A percentile compares a stretch with the other conserved stretches of the same genome.
Evolutionary conservation across 2,329 filamentous ascomycete species (phyloP).

Genomic region (Neofusicoccum sp.): DNA sequence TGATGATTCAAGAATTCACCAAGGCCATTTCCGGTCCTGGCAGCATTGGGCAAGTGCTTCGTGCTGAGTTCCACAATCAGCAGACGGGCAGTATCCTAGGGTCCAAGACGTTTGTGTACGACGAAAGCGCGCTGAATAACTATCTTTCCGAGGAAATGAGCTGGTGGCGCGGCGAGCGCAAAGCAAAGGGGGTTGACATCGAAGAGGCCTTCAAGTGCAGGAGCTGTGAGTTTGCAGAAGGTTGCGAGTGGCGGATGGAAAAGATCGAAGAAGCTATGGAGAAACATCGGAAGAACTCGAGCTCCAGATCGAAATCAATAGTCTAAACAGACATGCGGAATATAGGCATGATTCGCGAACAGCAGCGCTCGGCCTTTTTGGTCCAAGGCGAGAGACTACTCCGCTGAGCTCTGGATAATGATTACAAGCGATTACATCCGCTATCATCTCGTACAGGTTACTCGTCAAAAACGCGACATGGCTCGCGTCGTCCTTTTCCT

Average conservation of each 20-base stretch:
- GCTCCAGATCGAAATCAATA: neutral
- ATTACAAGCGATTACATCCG: neutral
- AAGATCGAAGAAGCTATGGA: conserved; percentile 63
- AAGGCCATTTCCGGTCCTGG: conserved; percentile 49
- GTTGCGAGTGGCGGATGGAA: conserved; percentile 74
- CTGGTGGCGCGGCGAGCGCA: conserved; percentile 85
- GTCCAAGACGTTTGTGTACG: conserved; percentile 66
- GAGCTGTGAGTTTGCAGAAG: conserved; percentile 78
- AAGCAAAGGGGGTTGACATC: conserved; percentile 73
- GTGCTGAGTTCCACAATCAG: conserved; percentile 57
- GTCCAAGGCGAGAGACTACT: neutral
- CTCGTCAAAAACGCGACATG: neutral
- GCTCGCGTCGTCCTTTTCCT: neutral
- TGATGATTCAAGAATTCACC: conserved; percentile 65
- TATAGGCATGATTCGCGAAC: neutral
- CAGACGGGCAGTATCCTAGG: conserved; percentile 57
- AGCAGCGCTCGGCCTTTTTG: neutral
- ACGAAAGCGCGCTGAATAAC: conserved; percentile 61
- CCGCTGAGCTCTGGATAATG: neutral
- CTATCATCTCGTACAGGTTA: neutral
- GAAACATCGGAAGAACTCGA: neutral
- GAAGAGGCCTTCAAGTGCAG: conserved; percentile 89
- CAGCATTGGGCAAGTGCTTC: conserved; percentile 60
- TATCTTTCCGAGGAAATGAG: conserved; percentile 72
- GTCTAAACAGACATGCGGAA: neutral